Evolutionary conservation across 2,329 filamentous ascomycete species (phyloP).

Genomic region (Epichloe gansuensis): DNA sequence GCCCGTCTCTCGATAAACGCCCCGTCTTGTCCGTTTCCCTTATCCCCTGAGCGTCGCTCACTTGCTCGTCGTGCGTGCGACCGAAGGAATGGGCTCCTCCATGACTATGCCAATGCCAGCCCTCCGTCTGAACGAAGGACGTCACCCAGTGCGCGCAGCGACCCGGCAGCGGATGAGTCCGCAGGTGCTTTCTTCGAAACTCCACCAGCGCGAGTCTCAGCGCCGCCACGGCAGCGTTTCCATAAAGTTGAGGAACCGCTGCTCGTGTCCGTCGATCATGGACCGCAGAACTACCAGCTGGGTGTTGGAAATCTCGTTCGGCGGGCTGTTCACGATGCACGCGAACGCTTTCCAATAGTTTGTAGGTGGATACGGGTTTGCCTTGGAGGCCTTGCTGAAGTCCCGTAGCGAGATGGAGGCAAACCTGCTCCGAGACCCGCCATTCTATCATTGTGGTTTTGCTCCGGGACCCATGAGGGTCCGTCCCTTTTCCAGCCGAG

Average conservation of each 20-base stretch:
- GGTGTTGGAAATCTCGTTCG: constrained; percentile 55
- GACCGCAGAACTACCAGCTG: constrained; percentile 59
- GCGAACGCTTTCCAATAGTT: constrained; percentile 77
- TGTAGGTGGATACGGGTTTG: constrained; percentile 63
- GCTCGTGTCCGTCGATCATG: constrained; percentile 61
- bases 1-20: too few relatives aligned
- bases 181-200: constrained; percentile 43
- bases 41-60: background rate
- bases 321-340: constrained; percentile 62
- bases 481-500: constrained; percentile 62
- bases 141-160: constrained; percentile 41
- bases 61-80: background rate
- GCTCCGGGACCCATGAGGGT: constrained; percentile 50
- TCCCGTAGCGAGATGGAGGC: constrained; percentile 73
- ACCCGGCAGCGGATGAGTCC: constrained; percentile 36
- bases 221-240: constrained; percentile 59
- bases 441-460: constrained; percentile 73
- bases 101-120: constrained; percentile 27
- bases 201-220: constrained; percentile 61
- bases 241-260: constrained; percentile 68
- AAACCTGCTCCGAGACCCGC: constrained; percentile 74
- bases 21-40: background rate
- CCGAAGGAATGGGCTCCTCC: background rate
- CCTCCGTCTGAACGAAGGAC: constrained; percentile 39
- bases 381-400: constrained; percentile 56